Evolutionary conservation across 441 rosid genomes (phyloP), one percentile per base, ranked within the genome.

Genomic region (Lepidium campestre): DNA sequence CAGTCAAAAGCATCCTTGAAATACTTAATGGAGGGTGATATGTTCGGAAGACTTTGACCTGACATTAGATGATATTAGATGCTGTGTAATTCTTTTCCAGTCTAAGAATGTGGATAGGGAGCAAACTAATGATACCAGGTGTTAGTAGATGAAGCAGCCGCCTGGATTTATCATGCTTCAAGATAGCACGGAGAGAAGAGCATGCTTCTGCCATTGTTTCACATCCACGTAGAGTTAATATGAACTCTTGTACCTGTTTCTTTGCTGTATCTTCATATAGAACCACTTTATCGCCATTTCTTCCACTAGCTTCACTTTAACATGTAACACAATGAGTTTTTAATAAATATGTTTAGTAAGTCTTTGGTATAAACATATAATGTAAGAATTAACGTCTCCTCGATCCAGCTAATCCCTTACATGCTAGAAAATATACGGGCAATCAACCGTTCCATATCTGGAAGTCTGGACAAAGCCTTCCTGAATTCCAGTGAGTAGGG

Each of bases 381-480:
- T 47, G 55, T 57, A 69, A 68, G 37, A 49, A 57, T 32, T 18
- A 57, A 62, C 27, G 13, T 41, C 34, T 59, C 42, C 35, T 12
- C 59, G 32, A 49, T 62, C 48, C 65, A 61, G 73, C 67, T 70
- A 59, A 57, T 71, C 67, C 23, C 71, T 74, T 83, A 91, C 99
- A 85, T 86, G 86, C 86, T 76, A 53, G 96, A 77, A 76, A 85
- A 95, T 74, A 90, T 80, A n/a, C 85, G 93, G 3, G 90, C 88
- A 76, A 95, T 86, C 80, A 95, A 61, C 71, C 99, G 86, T 81
- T 95, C 99, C 91, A 95, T 88, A 80, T 95, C 99, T 27, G 98
- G 96, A 80, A 95, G 86, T 81, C 80, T 80, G 48, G 87, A 84
- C 70, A 95, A 67, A 10, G 81, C 81, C 67, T 90, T 95, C 61